Evolutionary conservation across 2,329 filamentous ascomycete species (phyloP).

Genomic region (Colletotrichum spaethianum): DNA sequence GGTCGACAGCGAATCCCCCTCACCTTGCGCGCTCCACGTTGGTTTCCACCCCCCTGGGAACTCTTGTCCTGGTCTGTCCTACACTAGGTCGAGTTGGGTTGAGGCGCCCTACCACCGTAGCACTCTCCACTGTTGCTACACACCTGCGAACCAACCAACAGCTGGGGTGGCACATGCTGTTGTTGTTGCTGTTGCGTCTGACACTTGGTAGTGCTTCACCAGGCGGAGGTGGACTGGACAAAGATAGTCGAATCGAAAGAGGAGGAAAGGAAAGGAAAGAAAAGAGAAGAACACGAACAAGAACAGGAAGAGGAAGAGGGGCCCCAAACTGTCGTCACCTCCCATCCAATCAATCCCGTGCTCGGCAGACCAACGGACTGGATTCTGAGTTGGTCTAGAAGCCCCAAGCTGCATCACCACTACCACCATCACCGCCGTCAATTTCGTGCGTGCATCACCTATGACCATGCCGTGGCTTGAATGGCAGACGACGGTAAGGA

Average conservation of each 20-base stretch:
- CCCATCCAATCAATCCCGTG: conserved; percentile 3
- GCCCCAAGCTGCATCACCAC: not conserved
- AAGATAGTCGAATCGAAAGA: not conserved
- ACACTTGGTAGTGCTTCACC: conserved; percentile 33
- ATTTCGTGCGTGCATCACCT: not conserved
- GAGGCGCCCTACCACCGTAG: conserved; percentile 17
- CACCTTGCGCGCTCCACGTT: not conserved
- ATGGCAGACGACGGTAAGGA: not conserved
- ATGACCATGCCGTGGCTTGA: not conserved
- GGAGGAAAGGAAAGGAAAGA: not conserved
- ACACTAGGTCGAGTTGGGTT: conserved; percentile 14
- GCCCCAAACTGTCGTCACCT: not conserved
- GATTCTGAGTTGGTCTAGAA: conserved; percentile 6
- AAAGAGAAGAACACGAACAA: not conserved
- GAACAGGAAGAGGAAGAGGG: not conserved
- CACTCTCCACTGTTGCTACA: conserved; percentile 36
- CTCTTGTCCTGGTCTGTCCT: not conserved
- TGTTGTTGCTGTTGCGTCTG: conserved; percentile 28
- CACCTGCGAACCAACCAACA: conserved; percentile 36
- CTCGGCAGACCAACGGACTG: not conserved
- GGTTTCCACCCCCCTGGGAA: not conserved
- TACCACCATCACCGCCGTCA: not conserved
- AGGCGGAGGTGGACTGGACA: conserved; percentile 7
- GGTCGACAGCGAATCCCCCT: not conserved
- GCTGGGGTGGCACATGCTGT: conserved; percentile 6